A percentile compares a stretch with the other conserved stretches of the same genome.
These are phyloP conservation scores for Coriolopsis trogii DNA, from an alignment of 1,284 basidiomycete genomes.

Conservation along the genomic window DNA sequence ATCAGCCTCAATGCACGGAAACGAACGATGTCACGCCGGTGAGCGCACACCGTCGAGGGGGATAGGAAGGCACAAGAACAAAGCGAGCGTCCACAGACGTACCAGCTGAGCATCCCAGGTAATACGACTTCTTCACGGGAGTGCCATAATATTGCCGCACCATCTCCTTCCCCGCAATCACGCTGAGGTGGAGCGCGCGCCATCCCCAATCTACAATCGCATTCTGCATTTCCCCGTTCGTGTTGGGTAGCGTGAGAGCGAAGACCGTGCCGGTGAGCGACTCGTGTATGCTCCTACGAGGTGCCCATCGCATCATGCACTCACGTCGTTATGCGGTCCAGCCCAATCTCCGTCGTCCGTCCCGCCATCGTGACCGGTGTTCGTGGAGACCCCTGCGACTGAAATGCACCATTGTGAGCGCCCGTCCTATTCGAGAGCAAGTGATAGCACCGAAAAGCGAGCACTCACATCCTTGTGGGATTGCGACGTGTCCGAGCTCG, in stretches of 20 bases:
- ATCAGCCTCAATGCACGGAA: too few species aligned
- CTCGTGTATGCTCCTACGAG: too few species aligned
- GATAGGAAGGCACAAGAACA: not conserved
- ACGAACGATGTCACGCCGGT: too few species aligned
- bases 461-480: constrained; percentile 30
- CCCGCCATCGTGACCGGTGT: constrained; percentile 29
- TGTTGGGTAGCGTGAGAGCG: too few species aligned
- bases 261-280: not conserved
- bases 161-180: constrained; percentile 31
- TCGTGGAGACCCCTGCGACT: constrained; percentile 34
- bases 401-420: not conserved
- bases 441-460: not conserved
- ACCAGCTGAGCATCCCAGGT: constrained; percentile 36
- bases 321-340: constrained; percentile 32
- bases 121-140: constrained; percentile 31
- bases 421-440: not conserved
- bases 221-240: constrained; percentile 28
- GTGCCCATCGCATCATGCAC: constrained; percentile 1
- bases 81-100: constrained; percentile 3
- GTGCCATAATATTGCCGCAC: constrained; percentile 29
- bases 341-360: constrained; percentile 28
- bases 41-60: too few species aligned
- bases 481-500: constrained; percentile 31
- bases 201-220: constrained; percentile 35
- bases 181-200: constrained; percentile 33